Evolutionary conservation across 1,284 basidiomycete species (phyloP), one percentile per base, ranked within the genome.

Genomic region (Phellinidium pouzarii): DNA sequence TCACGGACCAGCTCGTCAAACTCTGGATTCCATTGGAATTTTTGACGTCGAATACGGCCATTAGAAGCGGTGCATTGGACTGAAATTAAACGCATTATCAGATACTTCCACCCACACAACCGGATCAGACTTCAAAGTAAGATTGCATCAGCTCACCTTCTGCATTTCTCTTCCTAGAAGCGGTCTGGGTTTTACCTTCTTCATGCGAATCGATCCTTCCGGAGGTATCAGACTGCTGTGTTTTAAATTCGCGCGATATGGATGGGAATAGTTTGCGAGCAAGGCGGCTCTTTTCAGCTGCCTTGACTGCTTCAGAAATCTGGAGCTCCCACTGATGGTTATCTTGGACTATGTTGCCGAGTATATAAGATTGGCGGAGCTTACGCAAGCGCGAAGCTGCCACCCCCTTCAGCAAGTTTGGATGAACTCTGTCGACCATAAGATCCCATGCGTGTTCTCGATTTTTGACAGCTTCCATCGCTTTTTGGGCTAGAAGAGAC

Each of bases 1-100:
- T 97, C 94, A 49, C 87, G 78, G 37, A 86, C 80, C 26, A 94
- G 76, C 57, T 95, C 94, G 58, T 95, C 91, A 57, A 84, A 92
- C 46, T 93, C 88, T 45, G 78, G 68, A 50, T 78, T 90, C 92
- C 92, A 95, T 47, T 81, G 78, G 64, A 90, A 91, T 49, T 90
- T 78, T 57, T 78, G 74, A 36, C 86, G 72, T 31, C 80, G 60
- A 25, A 44, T 36, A 2, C 36, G 37, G 67, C 41, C 59, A 23
- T 40, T 68, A 19, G 31, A 9, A 31, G 26, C 29, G 12, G 8
- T 34, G 7, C 26, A 36, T 11, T 36, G 48, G 23, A 19, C 40
- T 42, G 12, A 7, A 40, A 48, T 17, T 19, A 17, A 25, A 11
- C 19, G 5, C 25, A 17, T 5, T n/a, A 36, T 22, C 50, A 29